Evolutionary conservation across 202 grass and related monocot species (phyloP), one percentile per base, ranked within the genome.

Genomic region (Thinopyrum obtusiflorum): DNA sequence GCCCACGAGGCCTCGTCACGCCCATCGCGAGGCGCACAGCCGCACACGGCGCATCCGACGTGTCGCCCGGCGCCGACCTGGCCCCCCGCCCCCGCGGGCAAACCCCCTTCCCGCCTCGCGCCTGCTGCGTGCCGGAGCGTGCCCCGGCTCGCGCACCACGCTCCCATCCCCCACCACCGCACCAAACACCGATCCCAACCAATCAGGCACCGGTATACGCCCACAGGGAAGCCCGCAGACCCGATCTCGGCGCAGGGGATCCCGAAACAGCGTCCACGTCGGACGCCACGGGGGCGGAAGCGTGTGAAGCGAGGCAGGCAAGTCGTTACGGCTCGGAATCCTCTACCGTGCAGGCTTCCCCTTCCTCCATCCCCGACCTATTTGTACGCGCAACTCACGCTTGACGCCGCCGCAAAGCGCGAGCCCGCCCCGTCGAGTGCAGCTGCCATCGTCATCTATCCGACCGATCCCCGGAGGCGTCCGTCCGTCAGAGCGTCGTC

Each of bases 81-180:
- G 85, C 77, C 0, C 11, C 13, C 28, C n/a, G 0, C 9, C 11
- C 10, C 61, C 42, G n/a, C 76, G 63, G 15, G 81, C 39, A 40
- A 84, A 87, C 21, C 85, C 31, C 20, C 63, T 82, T 91, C 86
- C 81, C 86, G 85, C 82, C 89, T 65, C 77, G 77, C 73, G 92
- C 90, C 75, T 28, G 74, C 72, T 82, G 87, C 85, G 85, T 92
- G 92, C 51, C 81, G 82, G 79, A 83, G 84, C 90, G 92, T 94
- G 92, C 80, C 80, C 44, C 32, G 75, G 63, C 51, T 61, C 83
- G 81, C 78, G 15, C 65, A 4, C 42, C 90, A 90, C 82, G 84
- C 55, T 81, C 80, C 85, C 71, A 2, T 7, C 23, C 2, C 4
- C 28, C 2, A 44, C 6, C 85, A 8, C 1, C 37, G 90, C 68